These are phyloP conservation scores for Lichtheimia ornata DNA, from an alignment of 371 early-diverging fungal genomes.

Conservation along the genomic window DNA sequence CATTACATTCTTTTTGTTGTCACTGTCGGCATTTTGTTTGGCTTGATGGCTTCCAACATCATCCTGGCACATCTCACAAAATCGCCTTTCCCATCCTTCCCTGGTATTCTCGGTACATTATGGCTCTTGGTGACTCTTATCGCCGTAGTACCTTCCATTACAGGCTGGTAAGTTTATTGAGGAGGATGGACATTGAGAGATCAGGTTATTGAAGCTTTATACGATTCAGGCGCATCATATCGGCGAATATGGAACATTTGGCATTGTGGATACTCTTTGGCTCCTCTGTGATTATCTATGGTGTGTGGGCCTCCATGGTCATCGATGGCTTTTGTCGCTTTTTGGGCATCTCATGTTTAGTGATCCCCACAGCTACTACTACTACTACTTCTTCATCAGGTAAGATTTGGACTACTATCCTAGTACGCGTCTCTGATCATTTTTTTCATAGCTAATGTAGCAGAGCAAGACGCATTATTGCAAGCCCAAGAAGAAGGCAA, in stretches of 20 bases:
- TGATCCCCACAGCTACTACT: constrained; percentile 56
- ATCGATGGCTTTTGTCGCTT: constrained; percentile 84
- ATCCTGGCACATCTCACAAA: constrained; percentile 87
- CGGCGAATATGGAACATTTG: constrained; percentile 53
- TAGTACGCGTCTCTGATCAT: background rate
- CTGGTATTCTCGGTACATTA: constrained; percentile 30
- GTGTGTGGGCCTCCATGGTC: constrained; percentile 80
- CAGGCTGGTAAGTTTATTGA: constrained; percentile 4
- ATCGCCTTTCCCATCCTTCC: constrained; percentile 76
- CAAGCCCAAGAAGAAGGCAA: constrained; percentile 19
- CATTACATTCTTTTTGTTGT: constrained; percentile 74
- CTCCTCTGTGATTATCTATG: constrained; percentile 68
- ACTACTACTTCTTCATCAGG: constrained; percentile 12
- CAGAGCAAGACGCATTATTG: constrained; percentile 29
- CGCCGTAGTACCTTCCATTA: constrained; percentile 10
- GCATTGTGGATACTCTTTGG: constrained; percentile 65
- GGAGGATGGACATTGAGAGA: background rate
- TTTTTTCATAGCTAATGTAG: background rate
- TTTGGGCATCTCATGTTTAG: constrained; percentile 81
- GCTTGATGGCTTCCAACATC: constrained; percentile 86
- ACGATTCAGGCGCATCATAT: constrained; percentile 38
- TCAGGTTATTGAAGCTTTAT: background rate
- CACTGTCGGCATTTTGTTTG: constrained; percentile 81
- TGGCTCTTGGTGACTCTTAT: constrained; percentile 21
- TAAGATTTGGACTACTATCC: background rate